phyloP scores from a whole-genome alignment of 2,329 filamentous ascomycete genomes.

The Phaeosphaeriaceae sp. region DNA sequence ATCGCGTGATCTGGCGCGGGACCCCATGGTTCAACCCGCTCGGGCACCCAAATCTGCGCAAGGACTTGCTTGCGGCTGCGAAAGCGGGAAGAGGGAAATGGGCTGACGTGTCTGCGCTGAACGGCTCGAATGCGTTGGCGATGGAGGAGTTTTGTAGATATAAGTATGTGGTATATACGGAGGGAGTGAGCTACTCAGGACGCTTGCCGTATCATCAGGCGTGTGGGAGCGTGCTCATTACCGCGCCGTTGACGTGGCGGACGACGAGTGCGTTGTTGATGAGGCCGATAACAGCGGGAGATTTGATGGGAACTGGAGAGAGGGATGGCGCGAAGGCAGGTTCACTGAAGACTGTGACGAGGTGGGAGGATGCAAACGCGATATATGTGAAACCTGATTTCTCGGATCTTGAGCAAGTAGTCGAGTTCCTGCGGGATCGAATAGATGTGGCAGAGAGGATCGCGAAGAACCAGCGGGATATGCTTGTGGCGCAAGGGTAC shows the following conservation, averaged over 20 bases:
- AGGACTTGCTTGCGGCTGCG: slow-evolving; percentile 23
- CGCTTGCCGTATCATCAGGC: slow-evolving; percentile 27
- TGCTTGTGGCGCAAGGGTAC: slow-evolving; percentile 9
- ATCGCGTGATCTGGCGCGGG: slow-evolving; percentile 28
- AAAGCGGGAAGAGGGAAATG: slow-evolving; percentile 17
- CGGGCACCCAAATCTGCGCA: slow-evolving; percentile 20
- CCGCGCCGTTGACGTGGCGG: slow-evolving; percentile 18
- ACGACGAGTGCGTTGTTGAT: slow-evolving; percentile 16
- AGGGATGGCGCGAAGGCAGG: neutral
- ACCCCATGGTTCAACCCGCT: slow-evolving; percentile 30
- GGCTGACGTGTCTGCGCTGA: slow-evolving; percentile 27
- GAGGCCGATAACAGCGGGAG: slow-evolving; percentile 13
- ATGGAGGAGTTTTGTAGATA: slow-evolving; percentile 27
- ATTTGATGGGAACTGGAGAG: slow-evolving; percentile 5
- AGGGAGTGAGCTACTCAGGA: slow-evolving; percentile 30
- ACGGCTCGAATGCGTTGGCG: slow-evolving; percentile 8
- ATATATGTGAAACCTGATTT: slow-evolving; percentile 20
- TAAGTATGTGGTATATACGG: slow-evolving; percentile 29
- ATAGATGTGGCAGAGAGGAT: slow-evolving; percentile 16
- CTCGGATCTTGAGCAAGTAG: slow-evolving; percentile 15
- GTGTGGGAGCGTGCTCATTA: slow-evolving; percentile 25
- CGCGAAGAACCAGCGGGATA: slow-evolving; percentile 19
- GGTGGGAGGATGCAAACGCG: slow-evolving; percentile 18
- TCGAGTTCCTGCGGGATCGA: slow-evolving; percentile 9
- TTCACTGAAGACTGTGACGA: neutral